Evolutionary conservation across 2,329 filamentous ascomycete species (phyloP), one percentile per base, ranked within the genome.

Genomic region (Neonectria magnoliae): DNA sequence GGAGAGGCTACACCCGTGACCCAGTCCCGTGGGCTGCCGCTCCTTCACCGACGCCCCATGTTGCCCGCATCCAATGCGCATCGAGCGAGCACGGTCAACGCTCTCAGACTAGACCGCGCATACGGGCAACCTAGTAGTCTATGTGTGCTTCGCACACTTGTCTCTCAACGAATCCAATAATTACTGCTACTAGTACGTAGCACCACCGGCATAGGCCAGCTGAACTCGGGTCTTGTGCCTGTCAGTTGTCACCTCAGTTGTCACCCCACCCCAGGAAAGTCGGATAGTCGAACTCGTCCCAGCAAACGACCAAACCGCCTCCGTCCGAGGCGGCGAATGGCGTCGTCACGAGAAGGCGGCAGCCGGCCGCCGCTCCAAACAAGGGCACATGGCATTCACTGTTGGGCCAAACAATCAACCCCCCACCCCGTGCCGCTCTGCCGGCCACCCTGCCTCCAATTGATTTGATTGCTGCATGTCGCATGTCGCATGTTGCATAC

Each of bases 31-130:
- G 61, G 51, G 27, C 50, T 52, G 42, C 51, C 31, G 55, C 42
- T 42, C 25, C 56, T 54, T 63, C 61, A 63, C 61, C 61, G 61
- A 63, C 57, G 55, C 52, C 33, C 33, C 22, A 42, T 11, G 45
- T 45, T 31, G 50, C 42, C 50, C 42, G 16, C 20, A 38, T 20
- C n/a, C 38, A 42, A 42, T 42, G 38, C 10, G 36, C 36, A 16
- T 38, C 14, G 14, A n/a, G 14, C 36, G 33, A 36, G 11, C 33
- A 36, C 33, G 33, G 33, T 36, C 33, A 36, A 36, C 33, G 2
- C 33, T 16, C 33, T 36, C 7, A 38, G 36, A n/a, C 36, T 38
- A n/a, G 14, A n/a, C 31, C 10, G 10, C 31, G 11, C 31, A 29
- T 29, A 29, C n/a, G n/a, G n/a, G n/a, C 29, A 8, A 9, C 7